Evolutionary conservation across 2,329 filamentous ascomycete species (phyloP).

Genomic region (Fusarium equiseti): DNA sequence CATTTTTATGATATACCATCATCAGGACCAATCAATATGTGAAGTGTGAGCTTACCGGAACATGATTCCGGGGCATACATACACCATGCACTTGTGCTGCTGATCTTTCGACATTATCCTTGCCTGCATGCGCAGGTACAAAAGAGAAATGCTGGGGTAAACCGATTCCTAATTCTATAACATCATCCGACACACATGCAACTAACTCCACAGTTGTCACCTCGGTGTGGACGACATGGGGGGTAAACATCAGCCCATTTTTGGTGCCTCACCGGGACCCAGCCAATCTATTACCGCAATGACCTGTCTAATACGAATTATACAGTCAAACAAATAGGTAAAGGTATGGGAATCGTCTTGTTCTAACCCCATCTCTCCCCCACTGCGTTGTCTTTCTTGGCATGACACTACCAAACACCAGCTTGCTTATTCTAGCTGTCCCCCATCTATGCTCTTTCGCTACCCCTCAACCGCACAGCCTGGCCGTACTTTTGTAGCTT

Average conservation of each 20-base stretch:
- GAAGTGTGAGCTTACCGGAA: not conserved
- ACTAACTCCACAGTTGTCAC: constrained; percentile 23
- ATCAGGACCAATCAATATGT: not conserved
- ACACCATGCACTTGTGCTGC: not conserved
- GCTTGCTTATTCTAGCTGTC: not conserved
- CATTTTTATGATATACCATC: constrained; percentile 24
- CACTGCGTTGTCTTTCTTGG: constrained; percentile 19
- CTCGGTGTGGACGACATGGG: constrained; percentile 11
- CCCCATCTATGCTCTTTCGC: constrained; percentile 76
- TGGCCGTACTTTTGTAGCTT: constrained; percentile 99
- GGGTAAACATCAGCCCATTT: constrained; percentile 26
- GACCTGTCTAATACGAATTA: constrained; percentile 48
- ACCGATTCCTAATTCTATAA: constrained; percentile 14
- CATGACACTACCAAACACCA: constrained; percentile 29
- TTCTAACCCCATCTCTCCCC: constrained; percentile 16
- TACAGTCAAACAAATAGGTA: constrained; percentile 47
- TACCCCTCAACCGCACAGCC: constrained; percentile 91
- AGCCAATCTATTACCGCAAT: constrained; percentile 43
- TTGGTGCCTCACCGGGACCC: constrained; percentile 36
- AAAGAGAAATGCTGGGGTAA: constrained; percentile 25
- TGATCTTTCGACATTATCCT: constrained; percentile 24
- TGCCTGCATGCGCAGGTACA: constrained; percentile 30
- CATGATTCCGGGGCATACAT: not conserved
- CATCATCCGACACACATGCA: constrained; percentile 14
- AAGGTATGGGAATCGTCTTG: constrained; percentile 34